phyloP scores from a whole-genome alignment of 2,329 filamentous ascomycete species.

The Coniochaeta ligniaria region DNA sequence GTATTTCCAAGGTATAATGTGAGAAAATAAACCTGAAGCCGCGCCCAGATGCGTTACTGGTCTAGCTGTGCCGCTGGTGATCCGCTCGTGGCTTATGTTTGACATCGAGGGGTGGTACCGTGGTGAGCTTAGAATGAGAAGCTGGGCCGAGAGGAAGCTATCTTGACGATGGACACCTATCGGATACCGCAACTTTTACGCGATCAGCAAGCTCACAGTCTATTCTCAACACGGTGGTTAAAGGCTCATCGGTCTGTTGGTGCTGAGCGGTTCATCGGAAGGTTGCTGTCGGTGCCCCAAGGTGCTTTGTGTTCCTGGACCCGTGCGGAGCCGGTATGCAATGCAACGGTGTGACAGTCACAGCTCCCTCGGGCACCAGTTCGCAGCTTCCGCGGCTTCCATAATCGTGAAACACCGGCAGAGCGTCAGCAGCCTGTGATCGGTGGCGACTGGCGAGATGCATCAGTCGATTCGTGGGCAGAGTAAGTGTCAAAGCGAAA shows the following conservation, averaged over 20 bases:
- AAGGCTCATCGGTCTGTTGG: background rate
- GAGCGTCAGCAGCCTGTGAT: background rate
- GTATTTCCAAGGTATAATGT: background rate
- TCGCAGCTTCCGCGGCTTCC: background rate
- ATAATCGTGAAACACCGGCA: background rate
- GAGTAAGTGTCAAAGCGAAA: background rate
- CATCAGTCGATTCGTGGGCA: background rate
- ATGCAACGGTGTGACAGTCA: slow-evolving; percentile 1
- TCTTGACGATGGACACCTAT: background rate
- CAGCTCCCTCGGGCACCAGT: background rate
- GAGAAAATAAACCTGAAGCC: background rate
- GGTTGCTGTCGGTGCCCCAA: background rate
- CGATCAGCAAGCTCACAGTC: background rate
- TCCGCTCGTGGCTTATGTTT: background rate
- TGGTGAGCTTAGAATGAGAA: background rate
- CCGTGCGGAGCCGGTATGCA: background rate
- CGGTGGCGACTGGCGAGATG: background rate
- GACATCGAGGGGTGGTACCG: background rate
- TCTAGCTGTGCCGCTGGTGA: background rate
- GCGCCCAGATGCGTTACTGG: background rate
- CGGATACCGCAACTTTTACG: background rate
- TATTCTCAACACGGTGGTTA: background rate
- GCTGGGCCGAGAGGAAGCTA: background rate
- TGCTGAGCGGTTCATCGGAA: background rate
- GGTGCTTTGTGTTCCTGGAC: too few relatives aligned